Percentiles rank a stretch among this genome's conserved stretches.
Conservation (phyloP, 768 basidiomycete genomes). For the Boletus pseudo-olivaceus region DNA sequence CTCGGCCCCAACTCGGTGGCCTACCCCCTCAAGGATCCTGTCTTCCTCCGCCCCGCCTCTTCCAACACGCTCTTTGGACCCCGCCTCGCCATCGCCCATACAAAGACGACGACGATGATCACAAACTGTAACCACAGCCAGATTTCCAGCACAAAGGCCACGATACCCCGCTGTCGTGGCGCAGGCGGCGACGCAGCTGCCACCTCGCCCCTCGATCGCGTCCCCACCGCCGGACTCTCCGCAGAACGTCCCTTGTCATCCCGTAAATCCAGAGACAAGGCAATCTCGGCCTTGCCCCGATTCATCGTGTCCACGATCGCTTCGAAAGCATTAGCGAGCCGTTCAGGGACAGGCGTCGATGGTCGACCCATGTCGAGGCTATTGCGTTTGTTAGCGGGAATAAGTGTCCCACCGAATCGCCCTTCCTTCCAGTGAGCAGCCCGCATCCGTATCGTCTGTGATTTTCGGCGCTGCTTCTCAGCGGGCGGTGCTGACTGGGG, state of each 20-base stretch:
- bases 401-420: slow-evolving; percentile 42
- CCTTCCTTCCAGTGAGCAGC: slow-evolving; percentile 59
- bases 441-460: slow-evolving; percentile 53
- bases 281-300: slow-evolving; percentile 15
- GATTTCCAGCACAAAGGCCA: slow-evolving; percentile 58
- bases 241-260: slow-evolving; percentile 5
- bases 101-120: slow-evolving; percentile 70
- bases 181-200: slow-evolving; percentile 6
- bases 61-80: slow-evolving; percentile 69
- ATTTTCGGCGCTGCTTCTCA: slow-evolving; percentile 35
- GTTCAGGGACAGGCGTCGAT: slow-evolving; percentile 37
- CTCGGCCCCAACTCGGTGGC: background rate
- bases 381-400: slow-evolving; percentile 15
- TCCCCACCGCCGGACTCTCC: background rate
- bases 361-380: slow-evolving; percentile 22
- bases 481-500: slow-evolving; percentile 14
- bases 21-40: slow-evolving; percentile 10
- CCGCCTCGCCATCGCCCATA: slow-evolving; percentile 75
- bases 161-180: slow-evolving; percentile 33
- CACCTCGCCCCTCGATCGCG: slow-evolving; percentile 4
- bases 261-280: slow-evolving; percentile 8
- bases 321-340: slow-evolving; percentile 43
- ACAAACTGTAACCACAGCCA: slow-evolving; percentile 86
- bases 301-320: slow-evolving; percentile 43
- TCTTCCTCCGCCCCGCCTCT: slow-evolving; percentile 37